Evolutionary conservation across 192 early-diverging fungal species (phyloP).

Genomic region (Coemansia guatemalensis): DNA sequence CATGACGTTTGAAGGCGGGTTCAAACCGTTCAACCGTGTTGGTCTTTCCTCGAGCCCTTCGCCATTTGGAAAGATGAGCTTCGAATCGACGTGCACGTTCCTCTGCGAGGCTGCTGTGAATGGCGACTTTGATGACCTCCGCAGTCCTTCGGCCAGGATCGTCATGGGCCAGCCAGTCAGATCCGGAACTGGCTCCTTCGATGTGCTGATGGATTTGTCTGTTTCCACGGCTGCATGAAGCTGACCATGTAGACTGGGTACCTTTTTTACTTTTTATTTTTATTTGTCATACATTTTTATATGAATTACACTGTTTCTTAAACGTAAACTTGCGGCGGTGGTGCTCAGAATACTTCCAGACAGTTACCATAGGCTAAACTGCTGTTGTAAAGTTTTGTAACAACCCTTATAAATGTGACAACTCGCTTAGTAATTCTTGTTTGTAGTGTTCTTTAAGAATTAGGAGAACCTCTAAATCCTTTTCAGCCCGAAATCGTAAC

Average conservation of each 20-base stretch:
- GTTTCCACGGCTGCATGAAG: conserved; percentile 16
- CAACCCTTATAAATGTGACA: too few relatives aligned
- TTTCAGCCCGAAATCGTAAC: too few relatives aligned
- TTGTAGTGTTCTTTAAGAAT: too few relatives aligned
- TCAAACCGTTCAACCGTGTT: conserved; percentile 96
- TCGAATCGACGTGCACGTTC: conserved; percentile 95
- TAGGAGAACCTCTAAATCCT: too few relatives aligned
- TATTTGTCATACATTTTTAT: not conserved
- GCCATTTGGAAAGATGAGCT: conserved; percentile 98
- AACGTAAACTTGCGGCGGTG: too few relatives aligned
- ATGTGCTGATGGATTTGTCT: conserved; percentile 62
- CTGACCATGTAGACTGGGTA: not conserved
- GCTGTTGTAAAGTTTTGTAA: too few relatives aligned
- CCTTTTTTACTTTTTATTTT: conserved; percentile 6
- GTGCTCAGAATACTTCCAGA: too few relatives aligned
- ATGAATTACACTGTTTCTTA: not conserved
- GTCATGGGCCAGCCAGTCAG: conserved; percentile 91
- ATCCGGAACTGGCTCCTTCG: conserved; percentile 94
- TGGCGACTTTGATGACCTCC: conserved; percentile 87
- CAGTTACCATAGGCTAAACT: too few relatives aligned
- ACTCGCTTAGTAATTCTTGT: too few relatives aligned
- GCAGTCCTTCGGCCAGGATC: conserved; percentile 89
- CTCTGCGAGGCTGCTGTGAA: conserved; percentile 85
- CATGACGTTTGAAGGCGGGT: conserved; percentile 99
- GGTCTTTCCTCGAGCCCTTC: conserved; percentile 89